phyloP scores from a whole-genome alignment of 2,329 filamentous ascomycete genomes.

The Sclerotinia borealis region DNA sequence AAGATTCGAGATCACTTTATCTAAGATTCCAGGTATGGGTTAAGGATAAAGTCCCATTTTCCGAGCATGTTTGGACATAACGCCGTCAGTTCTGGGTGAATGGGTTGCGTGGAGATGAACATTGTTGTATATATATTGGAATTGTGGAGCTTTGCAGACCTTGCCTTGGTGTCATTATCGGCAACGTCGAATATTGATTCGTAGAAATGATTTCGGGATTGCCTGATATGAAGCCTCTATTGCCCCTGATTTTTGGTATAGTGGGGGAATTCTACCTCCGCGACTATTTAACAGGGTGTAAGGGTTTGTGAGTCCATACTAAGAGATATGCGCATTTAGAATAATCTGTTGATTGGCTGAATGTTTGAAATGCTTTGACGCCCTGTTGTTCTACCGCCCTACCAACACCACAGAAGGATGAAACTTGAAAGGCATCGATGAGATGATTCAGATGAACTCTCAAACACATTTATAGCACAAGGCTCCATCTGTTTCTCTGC shows the following conservation, averaged over 20 bases:
- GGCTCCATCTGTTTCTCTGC: neutral
- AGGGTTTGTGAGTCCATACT: neutral
- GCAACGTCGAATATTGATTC: neutral
- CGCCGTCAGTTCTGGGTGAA: conserved; percentile 3
- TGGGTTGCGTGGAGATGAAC: conserved; percentile 10
- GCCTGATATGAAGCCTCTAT: neutral
- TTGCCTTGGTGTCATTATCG: neutral
- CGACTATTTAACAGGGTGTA: neutral
- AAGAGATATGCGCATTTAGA: neutral
- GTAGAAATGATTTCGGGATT: neutral
- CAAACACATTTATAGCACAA: neutral
- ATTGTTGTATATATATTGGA: conserved; percentile 8
- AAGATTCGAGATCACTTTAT: conserved; percentile 4
- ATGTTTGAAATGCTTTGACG: neutral
- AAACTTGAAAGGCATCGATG: neutral
- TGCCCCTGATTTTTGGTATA: neutral
- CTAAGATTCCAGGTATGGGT: neutral
- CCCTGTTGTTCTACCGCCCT: neutral
- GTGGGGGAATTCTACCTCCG: neutral
- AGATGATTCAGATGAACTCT: neutral
- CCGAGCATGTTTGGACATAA: neutral
- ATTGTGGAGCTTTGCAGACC: conserved; percentile 1
- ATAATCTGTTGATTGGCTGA: neutral
- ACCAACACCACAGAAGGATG: neutral
- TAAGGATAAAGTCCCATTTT: neutral